Evolutionary conservation across 352 stramenopile species (phyloP), one percentile per base, ranked within the genome.

Genomic region (Phytophthora citricola): DNA sequence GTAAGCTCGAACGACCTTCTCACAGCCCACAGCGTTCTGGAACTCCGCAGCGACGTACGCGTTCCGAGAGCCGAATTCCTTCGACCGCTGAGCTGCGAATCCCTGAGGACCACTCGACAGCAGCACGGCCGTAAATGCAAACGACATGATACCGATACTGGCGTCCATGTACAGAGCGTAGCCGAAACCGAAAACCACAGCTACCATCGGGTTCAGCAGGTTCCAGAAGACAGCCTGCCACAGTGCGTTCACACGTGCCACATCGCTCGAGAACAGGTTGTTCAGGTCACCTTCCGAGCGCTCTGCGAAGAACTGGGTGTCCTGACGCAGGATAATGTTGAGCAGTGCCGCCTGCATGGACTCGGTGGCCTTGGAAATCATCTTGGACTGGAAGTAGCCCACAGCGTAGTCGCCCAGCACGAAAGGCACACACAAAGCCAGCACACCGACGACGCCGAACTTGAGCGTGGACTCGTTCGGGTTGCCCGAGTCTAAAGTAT

Each of bases 151-250:
- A 29, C 86, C 88, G 15, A 94, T 90, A 36, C 80, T 83, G 14
- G 76, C 79, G n/a, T 93, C 87, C 80, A 94, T 92, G 61, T 86
- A 91, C 39, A 94, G 58, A 4, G 88, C 84, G 66, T 94, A 96
- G 22, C 83, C 81, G 66, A 96, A 96, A 20, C 88, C 86, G 52
- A 94, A 92, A 45, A 91, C 49, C 22, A 96, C 85, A 38, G 86
- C 82, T 43, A 94, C 61, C 5, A 94, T 60, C 40, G 88, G 86
- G 65, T 96, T 93, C 12, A 96, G 66, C 62, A 96, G 40, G 70
- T 94, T 96, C 89, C 87, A 96, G 45, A 96, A 96, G 4, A 95
- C 87, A 15, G 89, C 84, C 59, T 95, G 87, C 89, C 89, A 96
- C 22, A 96, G 66, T 27, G 81, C 59, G 64, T 95, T 95, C 22